Conservation (phyloP, 345 rosid species). For the Dimocarpus longan region DNA sequence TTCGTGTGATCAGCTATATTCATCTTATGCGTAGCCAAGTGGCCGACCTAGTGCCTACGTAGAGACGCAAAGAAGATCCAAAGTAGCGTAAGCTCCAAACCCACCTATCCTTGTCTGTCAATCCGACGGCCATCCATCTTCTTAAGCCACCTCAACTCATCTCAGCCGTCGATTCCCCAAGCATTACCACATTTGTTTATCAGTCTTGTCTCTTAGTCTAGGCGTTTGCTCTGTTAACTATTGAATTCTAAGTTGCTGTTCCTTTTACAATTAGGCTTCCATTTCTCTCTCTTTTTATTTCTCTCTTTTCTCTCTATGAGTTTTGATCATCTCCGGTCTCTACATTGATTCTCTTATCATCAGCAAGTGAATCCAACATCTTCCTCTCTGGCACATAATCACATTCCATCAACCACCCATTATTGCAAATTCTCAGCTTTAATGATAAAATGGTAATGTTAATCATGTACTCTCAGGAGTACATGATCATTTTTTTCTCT, state of each 20-base stretch:
- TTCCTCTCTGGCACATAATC: neutral
- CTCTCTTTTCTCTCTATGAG: neutral
- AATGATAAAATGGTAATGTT: slow-evolving; percentile 27
- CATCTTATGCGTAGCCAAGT: slow-evolving; percentile 20
- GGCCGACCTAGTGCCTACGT: slow-evolving; percentile 28
- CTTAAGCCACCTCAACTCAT: slow-evolving; percentile 42
- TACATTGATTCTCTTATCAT: neutral
- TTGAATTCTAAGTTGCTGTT: slow-evolving; percentile 46
- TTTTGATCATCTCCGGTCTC: neutral
- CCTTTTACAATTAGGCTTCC: slow-evolving; percentile 1
- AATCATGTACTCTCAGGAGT: neutral
- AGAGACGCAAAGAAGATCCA: slow-evolving; percentile 33
- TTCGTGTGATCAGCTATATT: slow-evolving; percentile 18
- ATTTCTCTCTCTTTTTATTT: slow-evolving; percentile 2
- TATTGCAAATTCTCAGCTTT: slow-evolving; percentile 16
- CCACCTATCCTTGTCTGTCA: slow-evolving; percentile 34
- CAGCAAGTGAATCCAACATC: slow-evolving; percentile 8
- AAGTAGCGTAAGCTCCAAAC: slow-evolving; percentile 53
- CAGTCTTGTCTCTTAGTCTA: slow-evolving; percentile 28
- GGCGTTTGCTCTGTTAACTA: slow-evolving; percentile 36
- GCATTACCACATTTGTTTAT: slow-evolving; percentile 31
- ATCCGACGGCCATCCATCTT: slow-evolving; percentile 31
- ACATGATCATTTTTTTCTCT: neutral
- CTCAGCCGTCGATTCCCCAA: slow-evolving; percentile 23
- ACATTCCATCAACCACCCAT: neutral